Evolutionary conservation across 805 yeast species (phyloP), one percentile per base, ranked within the genome.

Genomic region (Cyberlindnera euphorbiiphila): DNA sequence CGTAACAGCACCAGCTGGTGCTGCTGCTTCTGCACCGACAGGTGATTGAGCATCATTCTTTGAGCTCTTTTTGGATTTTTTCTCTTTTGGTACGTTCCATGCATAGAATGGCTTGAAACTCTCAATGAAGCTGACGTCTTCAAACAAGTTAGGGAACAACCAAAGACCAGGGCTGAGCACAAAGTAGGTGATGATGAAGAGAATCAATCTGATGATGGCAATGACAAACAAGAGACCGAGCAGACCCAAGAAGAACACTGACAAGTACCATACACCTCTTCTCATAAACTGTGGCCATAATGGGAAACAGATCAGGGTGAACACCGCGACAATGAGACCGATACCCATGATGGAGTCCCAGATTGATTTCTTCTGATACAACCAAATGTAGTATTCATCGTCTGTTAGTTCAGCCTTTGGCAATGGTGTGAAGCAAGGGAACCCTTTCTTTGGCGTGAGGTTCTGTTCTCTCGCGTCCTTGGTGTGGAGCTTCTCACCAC

Each of bases 121-220:
- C 42, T 91, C 98, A 43, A 91, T 56, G 46, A 93, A 83, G 17
- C 97, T 96, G 52, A 94, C 89, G 57, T 93, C 98, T 45, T 81
- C 98, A 63, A 89, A 93, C 56, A 93, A 69, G 58, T 91, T 91
- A 39, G 98, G 98, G 72, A 87, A 91, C 32, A 93, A 59, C 98
- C 98, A 93, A 58, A 93, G 72, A n/a, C 95, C 95, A 29, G 78
- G 77, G 7, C 78, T 74, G 39, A 72, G 64, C 1, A 74, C 61
- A 32, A 81, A 64, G 47, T 74, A 72, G 0, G 88, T 74, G 35
- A 83, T 49, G 18, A 72, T 49, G 51, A 78, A 86, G 18, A 93
- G 57, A 27, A 89, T 68, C 57, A 89, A 66, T 56, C 98, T 74
- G 23, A 91, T 64, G 29, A 93, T 70, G 2, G 97, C 95, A 50